Base-by-base conservation (phyloP, 768 basidiomycete genomes). In the Austroboletus eburneus region DNA sequence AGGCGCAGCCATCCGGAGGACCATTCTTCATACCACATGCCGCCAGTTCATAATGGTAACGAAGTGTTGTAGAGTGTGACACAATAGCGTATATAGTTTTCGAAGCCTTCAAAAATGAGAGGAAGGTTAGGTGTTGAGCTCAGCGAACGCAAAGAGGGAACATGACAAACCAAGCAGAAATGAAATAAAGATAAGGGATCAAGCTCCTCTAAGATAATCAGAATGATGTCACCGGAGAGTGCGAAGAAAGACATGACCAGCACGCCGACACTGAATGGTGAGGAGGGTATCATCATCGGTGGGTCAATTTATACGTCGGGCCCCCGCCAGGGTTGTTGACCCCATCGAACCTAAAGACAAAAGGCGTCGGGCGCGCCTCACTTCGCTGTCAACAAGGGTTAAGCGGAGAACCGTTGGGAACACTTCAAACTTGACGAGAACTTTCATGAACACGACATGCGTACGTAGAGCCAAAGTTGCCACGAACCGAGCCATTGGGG, bases 211-310 rank as follows among this genome's bases (percentile, higher is more conserved):
- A 66, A 48, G 44, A 66, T 62, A 29, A 58, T 53, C 27, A 66
- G 45, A 46, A 64, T 48, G 35, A 66, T 52, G 24, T 66, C 64
- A 45, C 50, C 38, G 29, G 64, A 53, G 49, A 66, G 66, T n/a
- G 41, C 53, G 51, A 66, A 64, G 57, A 66, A 48, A 40, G 66
- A 57, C 64, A 66, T 66, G 66, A 57, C 66, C 56, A 60, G 66
- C 66, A 66, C 66, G 59, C 59, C 57, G 55, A 57, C 46, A 51
- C 54, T 53, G 39, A 52, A 41, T 52, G 48, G 47, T 57, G 46
- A 55, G n/a, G 46, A 25, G 43, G 33, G 42, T 44, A 33, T 44
- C 40, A 35, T 42, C 36, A 42, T 41, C 32, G 35, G 34, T 34
- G 41, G 24, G 39, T 23, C 32, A 55, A 58, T 66, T 68, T 66